phyloP scores from a whole-genome alignment of 768 basidiomycete genomes.

The Amanita inopinata region DNA sequence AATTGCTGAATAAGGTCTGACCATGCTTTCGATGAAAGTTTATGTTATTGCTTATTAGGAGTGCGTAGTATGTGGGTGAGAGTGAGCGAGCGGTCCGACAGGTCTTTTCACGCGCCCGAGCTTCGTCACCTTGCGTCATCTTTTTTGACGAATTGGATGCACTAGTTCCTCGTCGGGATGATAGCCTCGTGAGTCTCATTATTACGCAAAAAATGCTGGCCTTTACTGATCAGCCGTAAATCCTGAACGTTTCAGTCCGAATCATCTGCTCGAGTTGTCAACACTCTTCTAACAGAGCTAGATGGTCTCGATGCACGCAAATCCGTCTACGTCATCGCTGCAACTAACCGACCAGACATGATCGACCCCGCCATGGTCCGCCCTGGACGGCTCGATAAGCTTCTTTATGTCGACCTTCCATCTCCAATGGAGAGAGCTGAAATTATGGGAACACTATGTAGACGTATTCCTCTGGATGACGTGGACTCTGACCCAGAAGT shows the following conservation, averaged over 20 bases:
- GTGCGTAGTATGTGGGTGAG: constrained; percentile 90
- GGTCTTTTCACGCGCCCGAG: constrained; percentile 88
- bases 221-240: too few relatives aligned
- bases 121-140: constrained; percentile 89
- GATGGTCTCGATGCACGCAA: constrained; percentile 85
- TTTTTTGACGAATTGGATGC: constrained; percentile 96
- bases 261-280: constrained; percentile 87
- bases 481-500: constrained; percentile 6
- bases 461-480: constrained; percentile 56
- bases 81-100: constrained; percentile 92
- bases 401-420: constrained; percentile 89
- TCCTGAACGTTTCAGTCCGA: constrained; percentile 80
- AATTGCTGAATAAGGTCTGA: constrained; percentile 87
- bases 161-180: constrained; percentile 82
- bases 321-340: constrained; percentile 87
- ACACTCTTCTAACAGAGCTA: constrained; percentile 89
- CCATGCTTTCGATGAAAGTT: background rate
- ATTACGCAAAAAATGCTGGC: too few relatives aligned
- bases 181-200: constrained; percentile 71
- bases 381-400: constrained; percentile 90
- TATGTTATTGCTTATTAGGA: background rate
- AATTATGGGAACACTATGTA: constrained; percentile 69
- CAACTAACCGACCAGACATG: constrained; percentile 94
- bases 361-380: constrained; percentile 97
- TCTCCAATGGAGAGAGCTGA: constrained; percentile 64